Percentiles rank a stretch among this genome's conserved stretches.
Evolutionary conservation across 768 basidiomycete species (phyloP).

Genomic region (Rhizopogon vulgaris): DNA sequence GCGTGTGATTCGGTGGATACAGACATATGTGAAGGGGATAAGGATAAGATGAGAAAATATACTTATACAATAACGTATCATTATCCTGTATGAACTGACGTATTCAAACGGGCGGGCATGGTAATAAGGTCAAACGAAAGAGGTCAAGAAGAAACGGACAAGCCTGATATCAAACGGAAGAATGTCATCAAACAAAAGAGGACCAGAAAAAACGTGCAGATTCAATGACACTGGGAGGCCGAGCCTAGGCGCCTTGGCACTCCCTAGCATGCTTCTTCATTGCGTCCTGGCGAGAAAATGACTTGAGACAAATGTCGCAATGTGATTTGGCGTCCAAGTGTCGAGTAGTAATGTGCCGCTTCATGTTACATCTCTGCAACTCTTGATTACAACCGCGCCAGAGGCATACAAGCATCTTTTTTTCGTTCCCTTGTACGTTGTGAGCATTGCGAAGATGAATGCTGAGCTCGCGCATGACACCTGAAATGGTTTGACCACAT

Average conservation of each 20-base stretch:
- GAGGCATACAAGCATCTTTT: conserved; percentile 9
- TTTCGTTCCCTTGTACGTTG: conserved; percentile 16
- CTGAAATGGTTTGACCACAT: conserved; percentile 16
- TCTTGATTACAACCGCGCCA: conserved; percentile 17
- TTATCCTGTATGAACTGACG: too few species aligned
- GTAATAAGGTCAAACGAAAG: too few species aligned
- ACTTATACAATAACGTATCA: too few species aligned
- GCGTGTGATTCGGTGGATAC: too few species aligned
- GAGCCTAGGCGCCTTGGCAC: conserved; percentile 19
- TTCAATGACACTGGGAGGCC: not conserved
- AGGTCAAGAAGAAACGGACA: too few species aligned
- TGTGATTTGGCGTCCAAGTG: conserved; percentile 15
- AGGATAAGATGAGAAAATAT: too few species aligned
- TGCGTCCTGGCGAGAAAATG: conserved; percentile 20
- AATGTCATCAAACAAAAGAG: too few species aligned
- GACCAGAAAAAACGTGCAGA: too few species aligned
- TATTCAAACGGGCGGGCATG: too few species aligned
- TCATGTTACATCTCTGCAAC: conserved; percentile 22
- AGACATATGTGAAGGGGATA: too few species aligned
- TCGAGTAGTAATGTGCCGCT: conserved; percentile 17
- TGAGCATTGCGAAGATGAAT: conserved; percentile 16
- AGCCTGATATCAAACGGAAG: too few species aligned
- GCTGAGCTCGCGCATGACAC: conserved; percentile 17
- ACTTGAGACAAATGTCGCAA: conserved; percentile 18
- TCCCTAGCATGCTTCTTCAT: conserved; percentile 20